These are phyloP conservation scores for Quercus phellos DNA, from an alignment of 331 rosid species.

Conservation along the genomic window DNA sequence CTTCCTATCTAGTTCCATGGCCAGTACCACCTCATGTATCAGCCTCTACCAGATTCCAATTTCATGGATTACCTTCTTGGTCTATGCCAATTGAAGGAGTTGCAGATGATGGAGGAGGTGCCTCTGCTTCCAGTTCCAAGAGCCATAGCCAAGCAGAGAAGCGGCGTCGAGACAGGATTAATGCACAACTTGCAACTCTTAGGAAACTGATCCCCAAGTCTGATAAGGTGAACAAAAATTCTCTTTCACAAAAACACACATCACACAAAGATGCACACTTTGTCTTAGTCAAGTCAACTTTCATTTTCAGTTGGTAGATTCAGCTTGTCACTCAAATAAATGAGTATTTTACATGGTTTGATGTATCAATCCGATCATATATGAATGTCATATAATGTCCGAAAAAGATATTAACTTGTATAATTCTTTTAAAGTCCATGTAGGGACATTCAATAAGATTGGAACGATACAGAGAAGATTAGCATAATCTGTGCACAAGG, in stretches of 20 bases:
- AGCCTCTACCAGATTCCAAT: slow-evolving; percentile 41
- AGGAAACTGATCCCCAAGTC: slow-evolving; percentile 89
- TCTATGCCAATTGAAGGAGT: slow-evolving; percentile 27
- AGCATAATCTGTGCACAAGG: too few species aligned
- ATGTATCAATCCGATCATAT: too few species aligned
- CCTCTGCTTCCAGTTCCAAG: slow-evolving; percentile 72
- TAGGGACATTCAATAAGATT: too few species aligned
- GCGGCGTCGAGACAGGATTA: slow-evolving; percentile 85
- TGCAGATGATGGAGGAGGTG: slow-evolving; percentile 56
- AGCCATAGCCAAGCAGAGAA: slow-evolving; percentile 98
- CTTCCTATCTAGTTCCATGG: slow-evolving; percentile 40
- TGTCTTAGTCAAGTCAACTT: too few species aligned
- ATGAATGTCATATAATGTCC: too few species aligned
- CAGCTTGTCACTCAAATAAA: too few species aligned
- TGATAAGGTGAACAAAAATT: slow-evolving; percentile 57
- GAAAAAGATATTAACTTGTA: too few species aligned
- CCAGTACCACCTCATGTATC: slow-evolving; percentile 34
- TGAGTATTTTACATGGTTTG: too few species aligned
- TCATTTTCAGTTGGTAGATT: too few species aligned
- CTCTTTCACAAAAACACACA: not conserved
- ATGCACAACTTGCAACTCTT: slow-evolving; percentile 86
- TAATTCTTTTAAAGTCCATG: too few species aligned
- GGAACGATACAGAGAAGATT: too few species aligned
- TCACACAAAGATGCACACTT: too few species aligned
- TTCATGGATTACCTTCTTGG: slow-evolving; percentile 47